Base-by-base conservation (phyloP, 2,329 filamentous ascomycete species). In the Capronia epimyces region DNA sequence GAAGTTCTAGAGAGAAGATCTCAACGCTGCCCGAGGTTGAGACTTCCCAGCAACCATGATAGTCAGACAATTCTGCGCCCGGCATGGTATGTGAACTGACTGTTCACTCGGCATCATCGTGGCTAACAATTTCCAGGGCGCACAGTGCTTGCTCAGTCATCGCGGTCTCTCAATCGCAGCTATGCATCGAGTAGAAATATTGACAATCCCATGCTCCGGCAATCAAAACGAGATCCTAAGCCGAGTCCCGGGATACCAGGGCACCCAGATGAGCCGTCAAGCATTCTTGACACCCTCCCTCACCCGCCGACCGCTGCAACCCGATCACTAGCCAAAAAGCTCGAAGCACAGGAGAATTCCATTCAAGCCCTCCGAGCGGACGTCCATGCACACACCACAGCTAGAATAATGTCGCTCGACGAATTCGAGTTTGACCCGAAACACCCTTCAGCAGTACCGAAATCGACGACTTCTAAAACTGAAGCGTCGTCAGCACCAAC, bases 241-340 rank as follows among this genome's bases (percentile, higher is more conserved):
- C 49, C 48, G 7, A 42, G 24, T 12, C 31, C 36, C 3, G 41
- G 42, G 4, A 56, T 56, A 36, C 53, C 55, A 16, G 55, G 57
- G 13, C 57, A 60, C 44, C 55, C 57, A n/a, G 49, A 59, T 34
- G 57, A 56, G n/a, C 49, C 55, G 13, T 61, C 57, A n/a, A 56
- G 52, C 31, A 51, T 60, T 13, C 49, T 58, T 13, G 59, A 61
- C 47, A 54, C 55, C 6, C 43, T 50, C 13, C 46, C 46, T 32
- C 50, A 41, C 16, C 45, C 56, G 13, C 49, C 52, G 8, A 57
- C 52, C 4, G 13, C 49, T 3, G 42, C 45, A 10, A 54, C 56
- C 10, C 39, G 41, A 15, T 22, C 43, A 0, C 36, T 57, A 12
- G 48, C 45, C 32, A 31, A 56, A 25, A 27, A 42, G 42, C 43